phyloP scores from a whole-genome alignment of 75 land plant species.

The Pinus tabuliformis region DNA sequence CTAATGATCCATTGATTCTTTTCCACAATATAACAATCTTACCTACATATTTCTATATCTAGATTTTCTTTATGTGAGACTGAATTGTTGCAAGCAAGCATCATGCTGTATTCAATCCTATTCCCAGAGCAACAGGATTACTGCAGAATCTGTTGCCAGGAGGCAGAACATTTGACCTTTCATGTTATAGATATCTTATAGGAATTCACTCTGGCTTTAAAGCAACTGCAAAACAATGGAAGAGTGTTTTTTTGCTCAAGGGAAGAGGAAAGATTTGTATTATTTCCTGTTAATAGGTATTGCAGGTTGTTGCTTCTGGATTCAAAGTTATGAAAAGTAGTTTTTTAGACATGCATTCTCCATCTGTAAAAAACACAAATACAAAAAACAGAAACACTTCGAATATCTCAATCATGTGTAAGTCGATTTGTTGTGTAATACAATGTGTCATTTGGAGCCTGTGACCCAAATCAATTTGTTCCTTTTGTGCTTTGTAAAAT shows the following conservation, averaged over 20 bases:
- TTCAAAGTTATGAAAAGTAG: not conserved
- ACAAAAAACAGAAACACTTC: not conserved
- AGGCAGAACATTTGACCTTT: not conserved
- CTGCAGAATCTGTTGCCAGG: not conserved
- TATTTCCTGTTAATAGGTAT: not conserved
- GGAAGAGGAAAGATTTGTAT: not conserved
- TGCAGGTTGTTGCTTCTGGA: not conserved
- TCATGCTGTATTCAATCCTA: not conserved
- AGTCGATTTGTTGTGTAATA: too few species aligned
- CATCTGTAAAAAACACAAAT: not conserved
- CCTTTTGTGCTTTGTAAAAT: too few species aligned
- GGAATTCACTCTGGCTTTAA: not conserved
- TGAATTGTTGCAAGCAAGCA: not conserved
- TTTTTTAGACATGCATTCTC: not conserved
- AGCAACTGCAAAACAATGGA: not conserved
- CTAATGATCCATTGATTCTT: not conserved
- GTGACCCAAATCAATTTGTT: too few species aligned
- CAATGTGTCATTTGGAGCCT: too few species aligned
- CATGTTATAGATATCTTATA: not conserved
- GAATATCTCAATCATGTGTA: not conserved
- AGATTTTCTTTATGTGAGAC: not conserved
- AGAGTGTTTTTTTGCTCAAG: not conserved
- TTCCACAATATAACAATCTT: not conserved
- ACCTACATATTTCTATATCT: not conserved
- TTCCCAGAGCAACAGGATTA: not conserved